A percentile compares a stretch with the other conserved stretches of the same genome.
Evolutionary conservation across 805 yeast genomes (phyloP).

Genomic region (Tetrapisispora arboricola): DNA sequence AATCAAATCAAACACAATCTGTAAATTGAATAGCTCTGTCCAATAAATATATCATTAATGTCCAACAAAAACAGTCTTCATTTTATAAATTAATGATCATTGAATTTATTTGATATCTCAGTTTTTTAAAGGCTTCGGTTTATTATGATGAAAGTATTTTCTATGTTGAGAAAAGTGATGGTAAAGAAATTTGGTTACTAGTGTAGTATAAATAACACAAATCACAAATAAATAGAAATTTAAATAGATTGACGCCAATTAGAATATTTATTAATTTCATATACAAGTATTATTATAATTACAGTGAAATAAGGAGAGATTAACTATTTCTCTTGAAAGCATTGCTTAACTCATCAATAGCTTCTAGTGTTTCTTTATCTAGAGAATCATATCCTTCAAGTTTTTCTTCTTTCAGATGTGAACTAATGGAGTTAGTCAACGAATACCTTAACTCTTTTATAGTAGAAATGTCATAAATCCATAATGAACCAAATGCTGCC

Average conservation of each 20-base stretch:
- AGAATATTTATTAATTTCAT: not conserved
- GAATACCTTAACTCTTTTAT: conserved; percentile 45
- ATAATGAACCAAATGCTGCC: conserved; percentile 61
- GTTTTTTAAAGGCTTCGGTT: not conserved
- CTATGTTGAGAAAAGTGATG: no score
- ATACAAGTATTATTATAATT: not conserved
- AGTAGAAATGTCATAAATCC: conserved; percentile 64
- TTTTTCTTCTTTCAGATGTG: not conserved
- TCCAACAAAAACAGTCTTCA: no score
- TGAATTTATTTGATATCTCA: not conserved
- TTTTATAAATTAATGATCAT: no score
- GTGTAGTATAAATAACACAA: no score
- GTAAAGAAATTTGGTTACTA: no score
- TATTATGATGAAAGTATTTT: no score
- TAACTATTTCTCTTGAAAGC: not conserved
- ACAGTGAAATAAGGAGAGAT: not conserved
- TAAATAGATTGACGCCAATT: not conserved
- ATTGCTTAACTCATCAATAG: not conserved
- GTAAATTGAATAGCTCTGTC: no score
- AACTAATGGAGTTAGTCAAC: not conserved
- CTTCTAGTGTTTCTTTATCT: not conserved
- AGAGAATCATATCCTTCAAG: not conserved
- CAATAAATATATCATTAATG: no score
- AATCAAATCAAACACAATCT: no score
- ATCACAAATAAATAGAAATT: no score